These are phyloP conservation scores for Rhipidocladum racemiflorum DNA, from an alignment of 176 grass and related monocot species.

Conservation along the genomic window DNA sequence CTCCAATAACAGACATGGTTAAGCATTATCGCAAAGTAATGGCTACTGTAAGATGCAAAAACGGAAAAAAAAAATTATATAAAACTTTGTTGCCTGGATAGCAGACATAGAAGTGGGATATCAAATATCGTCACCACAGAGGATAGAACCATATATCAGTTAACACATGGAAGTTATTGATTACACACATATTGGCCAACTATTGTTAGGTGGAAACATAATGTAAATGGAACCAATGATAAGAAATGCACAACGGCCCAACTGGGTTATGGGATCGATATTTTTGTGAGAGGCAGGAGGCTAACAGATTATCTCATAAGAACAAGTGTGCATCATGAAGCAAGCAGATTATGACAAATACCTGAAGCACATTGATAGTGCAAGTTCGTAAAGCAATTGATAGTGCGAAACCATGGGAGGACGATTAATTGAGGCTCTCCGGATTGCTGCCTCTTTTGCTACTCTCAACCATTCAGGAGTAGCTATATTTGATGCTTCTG, in stretches of 20 bases:
- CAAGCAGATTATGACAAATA: constrained; percentile 33
- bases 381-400: constrained; percentile 85
- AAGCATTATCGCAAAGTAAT: background rate
- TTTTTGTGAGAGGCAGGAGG: background rate
- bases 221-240: background rate
- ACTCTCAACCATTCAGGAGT: constrained; percentile 90
- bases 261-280: background rate
- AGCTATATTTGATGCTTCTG: constrained; percentile 90
- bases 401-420: constrained; percentile 88
- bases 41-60: background rate
- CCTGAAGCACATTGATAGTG: constrained; percentile 76
- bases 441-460: constrained; percentile 90
- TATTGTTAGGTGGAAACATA: constrained; percentile 17
- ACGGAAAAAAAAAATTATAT: background rate
- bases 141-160: background rate
- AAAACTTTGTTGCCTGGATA: background rate
- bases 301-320: constrained; percentile 6
- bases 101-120: constrained; percentile 11
- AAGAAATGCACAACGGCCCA: background rate
- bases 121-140: constrained; percentile 19
- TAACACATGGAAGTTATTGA: constrained; percentile 8
- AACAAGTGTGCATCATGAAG: constrained; percentile 13
- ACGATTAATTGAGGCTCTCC: constrained; percentile 86
- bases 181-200: background rate
- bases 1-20: background rate